Conservation (phyloP, 2,329 filamentous ascomycete species). For the Colletotrichum nymphaeae region DNA sequence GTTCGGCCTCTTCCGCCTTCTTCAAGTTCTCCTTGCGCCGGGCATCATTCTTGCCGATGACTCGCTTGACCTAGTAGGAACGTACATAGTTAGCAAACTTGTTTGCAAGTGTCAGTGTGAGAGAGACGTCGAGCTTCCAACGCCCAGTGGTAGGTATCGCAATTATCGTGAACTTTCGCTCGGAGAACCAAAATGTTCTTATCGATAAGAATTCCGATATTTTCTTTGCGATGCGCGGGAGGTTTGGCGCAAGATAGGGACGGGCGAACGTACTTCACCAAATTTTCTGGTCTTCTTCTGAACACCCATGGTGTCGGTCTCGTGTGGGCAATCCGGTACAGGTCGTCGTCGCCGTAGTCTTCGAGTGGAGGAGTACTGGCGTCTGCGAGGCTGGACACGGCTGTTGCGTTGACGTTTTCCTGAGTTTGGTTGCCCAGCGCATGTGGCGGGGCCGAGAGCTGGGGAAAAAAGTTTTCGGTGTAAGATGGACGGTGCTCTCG, state of each 20-base stretch:
- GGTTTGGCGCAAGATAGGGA: constrained; percentile 34
- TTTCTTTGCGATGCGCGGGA: background rate
- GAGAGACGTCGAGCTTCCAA: too few relatives aligned
- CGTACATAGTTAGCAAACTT: constrained; percentile 13
- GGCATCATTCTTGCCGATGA: constrained; percentile 85
- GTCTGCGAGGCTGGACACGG: constrained; percentile 27
- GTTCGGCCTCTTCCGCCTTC: constrained; percentile 67
- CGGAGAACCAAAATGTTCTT: constrained; percentile 3
- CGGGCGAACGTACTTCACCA: constrained; percentile 64
- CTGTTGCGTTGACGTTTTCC: constrained; percentile 9
- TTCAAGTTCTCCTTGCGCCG: constrained; percentile 84
- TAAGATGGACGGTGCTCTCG: background rate
- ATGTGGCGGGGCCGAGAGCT: constrained; percentile 17
- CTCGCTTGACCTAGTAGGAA: constrained; percentile 73
- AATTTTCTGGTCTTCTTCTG: constrained; percentile 95
- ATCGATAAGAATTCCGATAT: constrained; percentile 22
- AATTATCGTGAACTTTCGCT: constrained; percentile 41
- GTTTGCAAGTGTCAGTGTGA: background rate
- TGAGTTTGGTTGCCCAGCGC: background rate
- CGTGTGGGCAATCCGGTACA: background rate
- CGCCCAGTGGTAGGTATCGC: background rate
- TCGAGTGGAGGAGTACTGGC: background rate
- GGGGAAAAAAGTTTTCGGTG: constrained; percentile 33
- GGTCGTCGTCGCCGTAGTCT: background rate
- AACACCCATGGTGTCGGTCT: constrained; percentile 75